Percentiles rank a stretch among this genome's conserved stretches.
Conservation (phyloP, 1,284 basidiomycete genomes). For the Malassezia vespertilionis region DNA sequence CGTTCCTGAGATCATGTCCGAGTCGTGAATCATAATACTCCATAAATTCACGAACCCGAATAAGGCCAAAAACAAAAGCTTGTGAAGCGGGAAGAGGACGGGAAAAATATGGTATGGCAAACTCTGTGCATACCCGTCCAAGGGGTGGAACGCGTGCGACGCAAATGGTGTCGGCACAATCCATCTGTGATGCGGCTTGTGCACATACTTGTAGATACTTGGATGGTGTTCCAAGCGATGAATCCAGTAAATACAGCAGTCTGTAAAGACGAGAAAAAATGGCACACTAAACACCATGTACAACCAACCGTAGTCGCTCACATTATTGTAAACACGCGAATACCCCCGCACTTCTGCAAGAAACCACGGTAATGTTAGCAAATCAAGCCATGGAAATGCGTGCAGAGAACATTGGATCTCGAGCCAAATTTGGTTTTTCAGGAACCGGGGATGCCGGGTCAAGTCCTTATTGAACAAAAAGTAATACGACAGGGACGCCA, state of each 20-base stretch:
- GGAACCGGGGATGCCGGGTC: conserved; percentile 86
- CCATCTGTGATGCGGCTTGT: conserved; percentile 98
- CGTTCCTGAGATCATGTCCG: conserved; percentile 97
- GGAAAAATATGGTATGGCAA: conserved; percentile 89
- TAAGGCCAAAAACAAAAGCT: conserved; percentile 36
- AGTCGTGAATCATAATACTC: conserved; percentile 68
- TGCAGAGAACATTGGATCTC: conserved; percentile 70
- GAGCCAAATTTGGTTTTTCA: conserved; percentile 65
- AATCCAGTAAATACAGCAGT: conserved; percentile 84
- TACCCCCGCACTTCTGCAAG: conserved; percentile 79
- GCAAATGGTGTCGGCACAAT: conserved; percentile 93
- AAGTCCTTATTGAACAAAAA: conserved; percentile 91
- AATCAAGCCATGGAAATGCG: conserved; percentile 59
- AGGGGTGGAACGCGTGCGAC: conserved; percentile 90
- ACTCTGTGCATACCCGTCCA: conserved; percentile 88
- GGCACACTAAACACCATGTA: conserved; percentile 42
- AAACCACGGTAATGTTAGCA: conserved; percentile 87
- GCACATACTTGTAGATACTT: conserved; percentile 72
- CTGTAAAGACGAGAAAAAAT: conserved; percentile 75
- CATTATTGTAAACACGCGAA: conserved; percentile 65
- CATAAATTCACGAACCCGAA: conserved; percentile 47
- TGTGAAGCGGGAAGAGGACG: conserved; percentile 79
- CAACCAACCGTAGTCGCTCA: conserved; percentile 51
- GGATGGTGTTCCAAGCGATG: conserved; percentile 86
- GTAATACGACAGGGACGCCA: conserved; percentile 65